Percentiles rank a stretch among this genome's conserved stretches.
phyloP scores from a whole-genome alignment of 2,329 filamentous ascomycete species.

The Aulographum hederae region DNA sequence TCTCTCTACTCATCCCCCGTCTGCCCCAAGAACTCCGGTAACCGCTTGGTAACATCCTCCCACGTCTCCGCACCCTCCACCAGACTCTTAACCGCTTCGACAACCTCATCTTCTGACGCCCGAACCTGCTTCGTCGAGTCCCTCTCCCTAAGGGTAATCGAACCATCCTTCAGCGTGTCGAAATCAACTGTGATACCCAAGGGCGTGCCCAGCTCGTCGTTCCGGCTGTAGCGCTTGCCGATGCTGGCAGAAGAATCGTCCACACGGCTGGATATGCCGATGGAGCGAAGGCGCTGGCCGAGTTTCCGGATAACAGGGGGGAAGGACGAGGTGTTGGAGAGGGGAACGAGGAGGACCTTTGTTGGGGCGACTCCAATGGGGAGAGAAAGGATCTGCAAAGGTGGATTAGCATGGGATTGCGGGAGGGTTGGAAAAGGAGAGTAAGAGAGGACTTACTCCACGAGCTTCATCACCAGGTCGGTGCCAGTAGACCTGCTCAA shows the following conservation, averaged over 20 bases:
- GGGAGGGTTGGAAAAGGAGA: conserved; percentile 2
- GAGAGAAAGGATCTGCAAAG: conserved; percentile 47
- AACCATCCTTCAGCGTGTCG: conserved; percentile 76
- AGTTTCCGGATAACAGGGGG: conserved; percentile 56
- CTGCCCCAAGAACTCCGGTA: conserved; percentile 75
- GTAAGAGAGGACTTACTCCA: conserved; percentile 43
- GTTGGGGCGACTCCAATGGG: conserved; percentile 70
- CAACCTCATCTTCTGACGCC: conserved; percentile 60
- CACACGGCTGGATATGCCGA: conserved; percentile 66
- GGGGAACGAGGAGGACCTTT: conserved; percentile 81
- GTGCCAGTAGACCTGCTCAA: conserved; percentile 93
- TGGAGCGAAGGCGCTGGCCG: conserved; percentile 54
- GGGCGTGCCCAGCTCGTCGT: conserved; percentile 89
- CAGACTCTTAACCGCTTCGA: conserved; percentile 50
- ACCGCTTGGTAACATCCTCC: conserved; percentile 53
- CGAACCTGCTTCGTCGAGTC: conserved; percentile 86
- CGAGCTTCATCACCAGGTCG: conserved; percentile 70
- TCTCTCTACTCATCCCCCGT: too few relatives aligned
- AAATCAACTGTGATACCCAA: conserved; percentile 92
- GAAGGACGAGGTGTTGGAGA: conserved; percentile 69
- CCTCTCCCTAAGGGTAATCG: conserved; percentile 74
- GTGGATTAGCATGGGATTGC: neutral
- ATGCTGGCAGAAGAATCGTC: conserved; percentile 86
- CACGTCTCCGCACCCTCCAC: conserved; percentile 45
- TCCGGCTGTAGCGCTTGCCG: conserved; percentile 66